Conservation (phyloP, 345 rosid genomes). For the Salix purpurea region DNA sequence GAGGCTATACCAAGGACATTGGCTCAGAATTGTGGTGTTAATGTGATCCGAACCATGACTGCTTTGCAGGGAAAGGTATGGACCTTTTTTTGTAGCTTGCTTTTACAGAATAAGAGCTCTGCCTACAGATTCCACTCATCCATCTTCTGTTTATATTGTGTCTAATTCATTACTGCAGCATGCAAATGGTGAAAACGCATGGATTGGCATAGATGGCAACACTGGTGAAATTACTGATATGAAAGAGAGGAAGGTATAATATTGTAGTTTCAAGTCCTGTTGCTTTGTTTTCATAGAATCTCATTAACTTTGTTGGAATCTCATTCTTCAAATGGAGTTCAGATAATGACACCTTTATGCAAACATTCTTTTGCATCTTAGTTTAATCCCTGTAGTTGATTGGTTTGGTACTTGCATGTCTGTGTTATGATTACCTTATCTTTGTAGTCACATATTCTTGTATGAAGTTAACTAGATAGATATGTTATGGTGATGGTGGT, state of each 20-base stretch:
- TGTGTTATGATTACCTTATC: no score
- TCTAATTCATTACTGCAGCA: conserved; percentile 42
- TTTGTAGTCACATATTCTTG: background rate
- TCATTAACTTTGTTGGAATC: no score
- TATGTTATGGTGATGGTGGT: background rate
- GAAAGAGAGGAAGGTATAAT: conserved; percentile 77
- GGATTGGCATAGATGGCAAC: conserved; percentile 91
- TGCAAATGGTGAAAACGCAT: conserved; percentile 95
- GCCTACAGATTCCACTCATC: background rate
- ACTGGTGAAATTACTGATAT: conserved; percentile 85
- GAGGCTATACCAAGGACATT: conserved; percentile 92
- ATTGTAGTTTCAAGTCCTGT: background rate
- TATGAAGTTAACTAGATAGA: background rate
- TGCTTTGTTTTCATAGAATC: background rate
- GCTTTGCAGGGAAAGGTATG: conserved; percentile 84
- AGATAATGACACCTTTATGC: background rate
- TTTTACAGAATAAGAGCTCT: background rate
- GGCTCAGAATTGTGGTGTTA: conserved; percentile 80
- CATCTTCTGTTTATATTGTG: background rate
- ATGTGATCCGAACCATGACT: conserved; percentile 79
- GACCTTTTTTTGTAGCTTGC: background rate
- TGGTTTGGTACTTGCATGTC: background rate
- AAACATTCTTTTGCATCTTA: background rate
- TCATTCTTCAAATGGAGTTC: background rate
- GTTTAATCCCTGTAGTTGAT: background rate